A percentile compares a stretch with the other conserved stretches of the same genome.
Evolutionary conservation across 2,329 filamentous ascomycete genomes (phyloP).

Genomic region (Pseudopithomyces maydicus): DNA sequence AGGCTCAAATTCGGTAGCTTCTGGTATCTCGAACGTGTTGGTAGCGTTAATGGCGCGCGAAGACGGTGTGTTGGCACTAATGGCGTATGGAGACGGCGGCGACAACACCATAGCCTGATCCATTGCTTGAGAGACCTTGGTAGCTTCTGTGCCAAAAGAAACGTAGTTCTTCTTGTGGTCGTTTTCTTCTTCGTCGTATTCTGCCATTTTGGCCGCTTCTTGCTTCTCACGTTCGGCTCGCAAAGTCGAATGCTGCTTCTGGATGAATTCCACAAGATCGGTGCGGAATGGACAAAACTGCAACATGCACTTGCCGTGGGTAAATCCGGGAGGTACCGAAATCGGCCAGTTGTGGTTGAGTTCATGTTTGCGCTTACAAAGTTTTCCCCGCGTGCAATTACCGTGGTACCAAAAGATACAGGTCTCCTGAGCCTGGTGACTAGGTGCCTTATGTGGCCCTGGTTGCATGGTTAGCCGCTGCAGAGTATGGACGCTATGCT

Average conservation of each 20-base stretch:
- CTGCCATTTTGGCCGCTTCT: no score
- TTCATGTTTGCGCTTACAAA: conserved; percentile 21
- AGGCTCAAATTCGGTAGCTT: no score
- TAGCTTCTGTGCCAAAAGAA: no score
- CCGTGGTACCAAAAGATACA: conserved; percentile 38
- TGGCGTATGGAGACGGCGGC: no score
- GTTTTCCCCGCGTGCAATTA: conserved; percentile 14
- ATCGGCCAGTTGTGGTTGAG: conserved; percentile 28
- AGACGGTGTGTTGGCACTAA: no score
- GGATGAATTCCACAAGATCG: conserved; percentile 13
- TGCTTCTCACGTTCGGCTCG: background rate
- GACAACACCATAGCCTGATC: no score
- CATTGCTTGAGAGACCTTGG: no score
- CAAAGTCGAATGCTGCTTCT: background rate
- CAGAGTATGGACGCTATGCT: background rate
- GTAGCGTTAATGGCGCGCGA: no score
- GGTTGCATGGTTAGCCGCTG: background rate
- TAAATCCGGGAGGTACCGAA: conserved; percentile 18
- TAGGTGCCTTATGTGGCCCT: background rate
- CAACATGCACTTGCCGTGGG: conserved; percentile 23
- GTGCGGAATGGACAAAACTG: conserved; percentile 25
- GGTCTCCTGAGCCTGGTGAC: conserved; percentile 10
- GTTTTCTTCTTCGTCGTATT: no score
- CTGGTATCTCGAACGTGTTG: no score
- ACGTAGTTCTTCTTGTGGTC: no score